Evolutionary conservation across 2,329 filamentous ascomycete species (phyloP).

Genomic region (Xylariaceae sp.): DNA sequence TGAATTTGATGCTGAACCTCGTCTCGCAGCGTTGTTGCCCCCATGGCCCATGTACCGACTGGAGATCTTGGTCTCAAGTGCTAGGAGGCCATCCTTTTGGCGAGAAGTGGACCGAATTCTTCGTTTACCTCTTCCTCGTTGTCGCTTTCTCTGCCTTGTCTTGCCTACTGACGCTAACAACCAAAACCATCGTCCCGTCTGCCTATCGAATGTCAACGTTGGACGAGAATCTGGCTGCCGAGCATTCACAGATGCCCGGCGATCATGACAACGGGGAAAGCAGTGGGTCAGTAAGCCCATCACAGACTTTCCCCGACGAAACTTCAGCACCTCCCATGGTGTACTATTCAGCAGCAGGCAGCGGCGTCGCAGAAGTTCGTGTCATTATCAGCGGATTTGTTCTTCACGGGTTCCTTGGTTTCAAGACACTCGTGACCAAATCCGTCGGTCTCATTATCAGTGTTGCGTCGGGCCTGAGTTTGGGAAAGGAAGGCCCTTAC

Average conservation of each 20-base stretch:
- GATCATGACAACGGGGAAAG: slow-evolving; percentile 40
- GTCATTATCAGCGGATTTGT: slow-evolving; percentile 98
- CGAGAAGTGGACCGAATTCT: slow-evolving; percentile 65
- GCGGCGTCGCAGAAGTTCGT: slow-evolving; percentile 93
- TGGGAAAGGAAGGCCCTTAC: slow-evolving; percentile 92
- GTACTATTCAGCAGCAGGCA: slow-evolving; percentile 93
- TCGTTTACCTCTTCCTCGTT: slow-evolving; percentile 67
- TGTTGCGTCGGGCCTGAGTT: slow-evolving; percentile 84
- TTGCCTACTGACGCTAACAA: slow-evolving; percentile 76
- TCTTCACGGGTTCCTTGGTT: slow-evolving; percentile 86
- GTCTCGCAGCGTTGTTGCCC: slow-evolving; percentile 48
- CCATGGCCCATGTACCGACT: slow-evolving; percentile 50
- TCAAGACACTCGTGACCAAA: slow-evolving; percentile 83
- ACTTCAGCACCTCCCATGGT: slow-evolving; percentile 63
- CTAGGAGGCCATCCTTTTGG: slow-evolving; percentile 42
- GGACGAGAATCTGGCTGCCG: slow-evolving; percentile 85
- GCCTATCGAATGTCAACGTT: slow-evolving; percentile 80
- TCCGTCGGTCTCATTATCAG: slow-evolving; percentile 76
- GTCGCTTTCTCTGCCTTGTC: slow-evolving; percentile 64
- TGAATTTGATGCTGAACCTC: slow-evolving; percentile 13
- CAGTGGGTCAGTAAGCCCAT: slow-evolving; percentile 42
- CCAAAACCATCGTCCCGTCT: slow-evolving; percentile 92
- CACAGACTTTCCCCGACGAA: slow-evolving; percentile 21
- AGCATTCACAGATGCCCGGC: slow-evolving; percentile 37
- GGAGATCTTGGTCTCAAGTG: slow-evolving; percentile 51